These are phyloP conservation scores for Colletotrichum limetticola DNA, from an alignment of 2,329 filamentous ascomycete species.

Conservation along the genomic window DNA sequence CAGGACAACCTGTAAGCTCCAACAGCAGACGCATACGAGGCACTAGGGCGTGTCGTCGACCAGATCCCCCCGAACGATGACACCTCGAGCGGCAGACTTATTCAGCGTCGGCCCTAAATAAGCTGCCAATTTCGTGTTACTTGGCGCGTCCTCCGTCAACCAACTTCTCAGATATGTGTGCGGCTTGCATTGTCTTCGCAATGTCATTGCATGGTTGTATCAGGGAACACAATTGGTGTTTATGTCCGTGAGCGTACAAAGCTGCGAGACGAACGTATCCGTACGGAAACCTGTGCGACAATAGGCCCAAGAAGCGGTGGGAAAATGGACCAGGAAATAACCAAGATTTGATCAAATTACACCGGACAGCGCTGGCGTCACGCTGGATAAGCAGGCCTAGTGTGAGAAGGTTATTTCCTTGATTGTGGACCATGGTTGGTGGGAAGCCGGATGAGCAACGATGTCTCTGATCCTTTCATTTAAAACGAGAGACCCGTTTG, in stretches of 20 bases:
- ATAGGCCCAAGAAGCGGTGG: conserved; percentile 20
- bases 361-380: conserved; percentile 13
- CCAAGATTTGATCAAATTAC: conserved; percentile 29
- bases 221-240: conserved; percentile 4
- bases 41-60: not conserved
- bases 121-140: not conserved
- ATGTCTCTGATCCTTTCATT: conserved; percentile 33
- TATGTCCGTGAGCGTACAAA: not conserved
- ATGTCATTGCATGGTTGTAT: not conserved
- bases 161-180: not conserved
- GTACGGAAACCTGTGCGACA: conserved; percentile 2
- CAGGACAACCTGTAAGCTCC: not conserved
- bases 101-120: not conserved
- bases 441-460: conserved; percentile 17
- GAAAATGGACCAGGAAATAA: conserved; percentile 13
- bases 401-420: conserved; percentile 32
- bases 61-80: not conserved
- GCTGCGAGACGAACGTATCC: not conserved
- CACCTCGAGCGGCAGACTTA: not conserved
- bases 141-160: not conserved
- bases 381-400: conserved; percentile 21
- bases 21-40: conserved; percentile 2
- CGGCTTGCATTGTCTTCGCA: conserved; percentile 2
- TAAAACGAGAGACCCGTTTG: conserved; percentile 30
- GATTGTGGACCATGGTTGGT: conserved; percentile 28